Base-by-base conservation (phyloP, 1,284 basidiomycete species). In the Psilocybe mexicana region DNA sequence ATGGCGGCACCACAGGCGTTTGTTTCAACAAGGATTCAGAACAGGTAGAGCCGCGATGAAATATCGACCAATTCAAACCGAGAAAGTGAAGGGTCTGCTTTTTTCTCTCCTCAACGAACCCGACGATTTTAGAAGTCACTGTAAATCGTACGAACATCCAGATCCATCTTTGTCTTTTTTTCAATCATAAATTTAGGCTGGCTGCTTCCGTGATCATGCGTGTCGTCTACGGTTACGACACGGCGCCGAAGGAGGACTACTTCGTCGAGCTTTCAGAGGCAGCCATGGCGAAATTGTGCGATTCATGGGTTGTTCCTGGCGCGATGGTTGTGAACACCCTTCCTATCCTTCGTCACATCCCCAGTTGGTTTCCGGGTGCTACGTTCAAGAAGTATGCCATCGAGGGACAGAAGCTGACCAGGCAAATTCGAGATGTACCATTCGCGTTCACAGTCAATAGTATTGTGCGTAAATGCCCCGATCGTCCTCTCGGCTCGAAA, bases 1-100 rank as follows among this genome's bases (percentile, higher is more conserved):
- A 51, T 82, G 79, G 79, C 72, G 75, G 12, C 59, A 67, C 2
- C 72, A 74, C 26, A 65, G 77, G 23, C 69, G 66, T 43, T 63
- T 76, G 24, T 72, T 75, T 30, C 72, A 77, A 28, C 69, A 74
- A 55, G 63, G 64, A 7, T 74, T 74, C 49, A 64, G 67, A 10
- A 61, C 64, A 5, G 60, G 61, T 7, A 62, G 62, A 0, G 51
- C 61, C 45, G 54, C 61, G 1, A 60, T 61, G 33, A 14, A 25
- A 6, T 75, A 74, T 50, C 52, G 61, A 0, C 66, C 70, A 2
- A 62, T 69, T 10, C 71, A 78, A 46, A 63, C 66, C 44, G 59
- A 61, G 23, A 74, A 74, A 40, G 65, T 62, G 3, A 65, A 70
- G 24, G 65, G 70, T 8, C 63, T 78, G 18, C 62, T 81, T 26